Base-by-base conservation (phyloP, 2,329 filamentous ascomycete species). In the Beauveria bassiana region DNA sequence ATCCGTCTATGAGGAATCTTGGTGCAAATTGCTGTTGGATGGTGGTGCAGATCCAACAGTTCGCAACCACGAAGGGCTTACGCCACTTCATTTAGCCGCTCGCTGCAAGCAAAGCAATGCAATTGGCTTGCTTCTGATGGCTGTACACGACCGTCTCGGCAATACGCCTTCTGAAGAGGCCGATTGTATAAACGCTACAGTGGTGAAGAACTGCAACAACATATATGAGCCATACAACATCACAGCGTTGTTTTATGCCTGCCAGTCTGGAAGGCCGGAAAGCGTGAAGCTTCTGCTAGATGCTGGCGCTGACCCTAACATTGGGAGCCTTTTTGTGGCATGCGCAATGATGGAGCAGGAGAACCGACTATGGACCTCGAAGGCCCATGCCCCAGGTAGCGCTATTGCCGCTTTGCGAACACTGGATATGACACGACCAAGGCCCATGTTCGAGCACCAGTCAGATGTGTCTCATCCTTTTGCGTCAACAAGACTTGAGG, bases 41-140 rank as follows among this genome's bases (percentile, higher is more conserved):
- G 69, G 69, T 4, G 74, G 77, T 4, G 75, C 75, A 0, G 68
- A 78, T 67, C 66, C 72, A 0, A 63, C 55, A 0, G 62, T 66
- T 1, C 26, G 54, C 0, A 77, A 74, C 0, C 14, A 68, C 4
- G 70, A 76, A 7, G 73, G 72, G 0, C 65, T 73, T 50, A 78
- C 71, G 4, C 66, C 72, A 5, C 68, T 81, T 3, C 77, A 80
- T 52, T 58, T 80, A 20, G 74, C 76, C 1, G 68, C 73, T 4
- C 69, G 70, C 14, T 63, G 65, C 4, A 65, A 73, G 26, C 64
- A 73, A 43, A 65, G 64, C 47, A 77, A 78, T 24, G 67, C 70
- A 2, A 64, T 78, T 0, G 73, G 72, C 0, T 16, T 74, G 3
- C 40, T 74, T 1, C 28, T 73, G 1, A 63, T 62, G 3, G 63